phyloP scores from a whole-genome alignment of 257 asterid genomes.

The Solanum tarijense region DNA sequence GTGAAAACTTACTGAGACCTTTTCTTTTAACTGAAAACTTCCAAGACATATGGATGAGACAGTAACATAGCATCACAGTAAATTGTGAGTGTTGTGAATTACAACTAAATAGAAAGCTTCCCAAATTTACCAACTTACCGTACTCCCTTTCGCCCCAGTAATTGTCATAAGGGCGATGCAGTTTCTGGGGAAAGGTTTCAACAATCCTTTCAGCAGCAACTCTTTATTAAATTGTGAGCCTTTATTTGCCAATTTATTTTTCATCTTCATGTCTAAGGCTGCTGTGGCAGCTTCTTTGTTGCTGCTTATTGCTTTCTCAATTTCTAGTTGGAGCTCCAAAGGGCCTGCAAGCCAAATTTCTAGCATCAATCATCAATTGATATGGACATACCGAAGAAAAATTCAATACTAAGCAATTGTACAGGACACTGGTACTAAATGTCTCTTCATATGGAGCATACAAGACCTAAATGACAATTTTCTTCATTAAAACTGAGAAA shows the following conservation, averaged over 20 bases:
- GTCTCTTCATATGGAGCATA: background rate
- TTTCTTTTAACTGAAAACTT: background rate
- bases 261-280: constrained; percentile 87
- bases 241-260: constrained; percentile 72
- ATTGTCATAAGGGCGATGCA: constrained; percentile 95
- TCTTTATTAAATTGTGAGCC: constrained; percentile 77
- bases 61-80: background rate
- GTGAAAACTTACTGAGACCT: background rate
- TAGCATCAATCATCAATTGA: background rate
- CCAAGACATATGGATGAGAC: background rate
- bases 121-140: constrained; percentile 42
- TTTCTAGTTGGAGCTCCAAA: constrained; percentile 81
- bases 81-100: background rate
- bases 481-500: background rate
- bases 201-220: constrained; percentile 58
- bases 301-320: constrained; percentile 60
- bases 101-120: background rate
- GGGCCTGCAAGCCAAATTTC: constrained; percentile 47
- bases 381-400: background rate
- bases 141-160: constrained; percentile 98
- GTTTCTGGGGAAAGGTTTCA: constrained; percentile 89
- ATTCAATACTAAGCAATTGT: background rate
- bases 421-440: background rate
- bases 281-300: constrained; percentile 80
- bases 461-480: background rate